Conservation (phyloP, 2,329 filamentous ascomycete genomes). For the Ophiostoma novo-ulmi region DNA sequence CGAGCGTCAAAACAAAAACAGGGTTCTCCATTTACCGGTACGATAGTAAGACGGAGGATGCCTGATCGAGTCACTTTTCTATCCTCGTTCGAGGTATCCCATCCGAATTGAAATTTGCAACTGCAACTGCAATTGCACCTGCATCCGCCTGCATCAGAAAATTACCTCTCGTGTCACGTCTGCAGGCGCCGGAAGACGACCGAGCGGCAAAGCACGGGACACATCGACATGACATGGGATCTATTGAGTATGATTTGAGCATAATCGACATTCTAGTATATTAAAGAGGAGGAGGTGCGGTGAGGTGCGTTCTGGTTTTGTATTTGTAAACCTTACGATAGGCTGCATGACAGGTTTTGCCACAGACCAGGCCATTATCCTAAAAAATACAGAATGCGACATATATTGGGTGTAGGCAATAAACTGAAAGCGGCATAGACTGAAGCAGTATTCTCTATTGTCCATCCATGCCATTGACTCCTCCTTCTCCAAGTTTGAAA, state of each 20-base stretch:
- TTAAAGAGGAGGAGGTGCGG: too few species aligned
- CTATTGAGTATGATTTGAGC: too few species aligned
- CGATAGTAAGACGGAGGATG: constrained; percentile 1
- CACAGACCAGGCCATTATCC: background rate
- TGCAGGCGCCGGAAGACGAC: background rate
- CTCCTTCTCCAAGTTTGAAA: background rate
- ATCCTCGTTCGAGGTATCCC: background rate
- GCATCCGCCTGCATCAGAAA: background rate
- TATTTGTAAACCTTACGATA: background rate
- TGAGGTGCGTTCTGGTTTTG: background rate
- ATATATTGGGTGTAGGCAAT: background rate
- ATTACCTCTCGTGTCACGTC: background rate
- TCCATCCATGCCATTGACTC: background rate
- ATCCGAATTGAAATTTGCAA: background rate
- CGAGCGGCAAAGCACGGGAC: background rate
- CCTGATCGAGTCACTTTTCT: background rate
- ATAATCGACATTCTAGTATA: too few species aligned
- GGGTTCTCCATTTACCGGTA: background rate
- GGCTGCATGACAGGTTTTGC: background rate
- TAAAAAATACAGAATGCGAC: background rate
- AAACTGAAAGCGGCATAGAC: background rate
- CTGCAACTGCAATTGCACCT: background rate
- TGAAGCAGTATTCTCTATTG: background rate
- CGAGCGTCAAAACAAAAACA: background rate
- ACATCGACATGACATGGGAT: background rate